These are phyloP conservation scores for Geranium rotundifolium DNA, from an alignment of 345 rosid species.

Conservation along the genomic window DNA sequence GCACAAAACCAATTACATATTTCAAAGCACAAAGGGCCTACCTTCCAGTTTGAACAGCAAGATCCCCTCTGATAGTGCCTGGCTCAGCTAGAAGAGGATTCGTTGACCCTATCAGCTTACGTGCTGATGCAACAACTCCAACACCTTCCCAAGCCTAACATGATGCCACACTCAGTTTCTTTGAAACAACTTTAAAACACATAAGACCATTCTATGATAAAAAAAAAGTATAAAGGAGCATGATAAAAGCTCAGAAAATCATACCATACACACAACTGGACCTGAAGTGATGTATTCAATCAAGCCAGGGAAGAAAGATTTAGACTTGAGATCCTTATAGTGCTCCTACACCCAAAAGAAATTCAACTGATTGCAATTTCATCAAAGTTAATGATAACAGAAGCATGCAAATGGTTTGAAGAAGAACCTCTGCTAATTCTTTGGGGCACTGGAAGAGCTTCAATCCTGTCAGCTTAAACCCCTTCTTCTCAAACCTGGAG, in stretches of 20 bases:
- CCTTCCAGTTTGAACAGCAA: conserved; percentile 99
- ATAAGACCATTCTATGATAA: neutral
- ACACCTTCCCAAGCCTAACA: conserved; percentile 92
- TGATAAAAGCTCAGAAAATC: conserved; percentile 2
- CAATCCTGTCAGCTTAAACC: conserved; percentile 69
- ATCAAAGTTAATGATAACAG: neutral
- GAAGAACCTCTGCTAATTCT: conserved; percentile 79
- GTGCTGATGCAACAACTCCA: conserved; percentile 90
- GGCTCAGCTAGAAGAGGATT: conserved; percentile 98
- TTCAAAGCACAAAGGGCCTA: conserved; percentile 15
- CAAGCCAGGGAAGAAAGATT: conserved; percentile 74
- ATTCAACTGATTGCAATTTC: neutral
- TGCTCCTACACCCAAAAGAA: conserved; percentile 48
- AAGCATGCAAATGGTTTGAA: neutral
- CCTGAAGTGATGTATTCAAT: conserved; percentile 86
- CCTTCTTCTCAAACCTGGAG: conserved; percentile 92
- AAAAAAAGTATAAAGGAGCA: neutral
- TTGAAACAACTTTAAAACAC: conserved; percentile 1
- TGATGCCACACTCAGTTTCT: conserved; percentile 10
- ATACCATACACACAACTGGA: conserved; percentile 93
- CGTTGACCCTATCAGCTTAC: conserved; percentile 84
- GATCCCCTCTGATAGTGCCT: conserved; percentile 92
- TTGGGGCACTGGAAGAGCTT: conserved; percentile 80
- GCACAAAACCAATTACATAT: neutral
- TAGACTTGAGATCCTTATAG: conserved; percentile 78